Evolutionary conservation across 2,329 filamentous ascomycete genomes (phyloP).

Genomic region (Epichloe typhina): DNA sequence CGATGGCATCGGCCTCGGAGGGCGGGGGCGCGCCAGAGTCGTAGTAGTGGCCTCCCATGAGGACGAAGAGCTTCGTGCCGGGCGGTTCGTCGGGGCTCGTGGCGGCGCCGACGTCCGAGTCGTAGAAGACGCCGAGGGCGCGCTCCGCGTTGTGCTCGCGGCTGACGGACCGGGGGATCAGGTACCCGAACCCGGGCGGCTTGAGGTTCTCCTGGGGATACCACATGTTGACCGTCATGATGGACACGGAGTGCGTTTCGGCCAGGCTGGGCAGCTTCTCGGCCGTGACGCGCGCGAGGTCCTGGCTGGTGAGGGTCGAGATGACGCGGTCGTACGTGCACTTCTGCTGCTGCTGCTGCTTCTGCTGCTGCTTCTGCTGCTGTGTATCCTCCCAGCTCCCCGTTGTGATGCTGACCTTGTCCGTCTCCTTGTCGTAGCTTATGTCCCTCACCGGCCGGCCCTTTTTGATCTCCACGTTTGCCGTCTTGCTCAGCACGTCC

Average conservation of each 20-base stretch:
- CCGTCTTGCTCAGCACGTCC: constrained; percentile 31
- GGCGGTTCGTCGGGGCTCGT: constrained; percentile 36
- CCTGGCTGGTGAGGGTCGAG: constrained; percentile 44
- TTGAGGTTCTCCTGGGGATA: constrained; percentile 53
- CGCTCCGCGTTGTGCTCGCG: constrained; percentile 65
- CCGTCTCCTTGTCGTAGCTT: constrained; percentile 20
- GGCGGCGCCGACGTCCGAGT: constrained; percentile 45
- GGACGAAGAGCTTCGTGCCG: constrained; percentile 83
- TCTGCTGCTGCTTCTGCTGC: neutral
- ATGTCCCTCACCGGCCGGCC: constrained; percentile 35
- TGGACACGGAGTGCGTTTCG: constrained; percentile 54
- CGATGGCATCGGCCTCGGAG: constrained; percentile 48
- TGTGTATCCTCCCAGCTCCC: neutral
- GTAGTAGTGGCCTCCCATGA: constrained; percentile 90
- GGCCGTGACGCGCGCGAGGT: constrained; percentile 25
- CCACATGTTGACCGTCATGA: constrained; percentile 88
- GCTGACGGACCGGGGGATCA: constrained; percentile 65
- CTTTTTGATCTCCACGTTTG: constrained; percentile 47
- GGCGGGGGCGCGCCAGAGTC: constrained; percentile 35
- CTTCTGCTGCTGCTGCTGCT: neutral
- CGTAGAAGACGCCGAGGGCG: constrained; percentile 85
- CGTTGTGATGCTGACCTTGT: constrained; percentile 21
- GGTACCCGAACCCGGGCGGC: constrained; percentile 72
- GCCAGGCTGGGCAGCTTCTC: constrained; percentile 33
- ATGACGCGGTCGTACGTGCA: constrained; percentile 43